These are phyloP conservation scores for Ogataea angusta DNA, from an alignment of 805 yeast genomes.

Conservation along the genomic window DNA sequence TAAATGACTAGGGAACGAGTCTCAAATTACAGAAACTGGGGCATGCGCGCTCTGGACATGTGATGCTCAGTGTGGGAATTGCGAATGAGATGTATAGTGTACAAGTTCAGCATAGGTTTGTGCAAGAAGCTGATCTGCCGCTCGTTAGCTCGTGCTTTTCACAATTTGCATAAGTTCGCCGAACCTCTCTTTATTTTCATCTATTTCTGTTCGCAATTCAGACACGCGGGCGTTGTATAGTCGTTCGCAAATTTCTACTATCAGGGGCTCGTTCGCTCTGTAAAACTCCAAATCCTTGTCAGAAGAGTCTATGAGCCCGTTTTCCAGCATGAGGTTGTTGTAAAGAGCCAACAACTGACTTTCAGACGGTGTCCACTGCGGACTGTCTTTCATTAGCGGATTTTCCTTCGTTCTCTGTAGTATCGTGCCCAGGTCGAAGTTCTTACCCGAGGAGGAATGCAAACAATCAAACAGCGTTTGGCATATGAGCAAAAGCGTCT, in stretches of 20 bases:
- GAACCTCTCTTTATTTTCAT: constrained; percentile 16
- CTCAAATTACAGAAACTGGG: no score
- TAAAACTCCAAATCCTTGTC: constrained; percentile 11
- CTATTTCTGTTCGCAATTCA: constrained; percentile 22
- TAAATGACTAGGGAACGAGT: not conserved
- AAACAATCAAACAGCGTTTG: constrained; percentile 27
- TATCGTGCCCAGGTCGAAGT: constrained; percentile 14
- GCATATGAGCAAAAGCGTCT: constrained; percentile 29
- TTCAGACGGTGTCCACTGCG: constrained; percentile 14
- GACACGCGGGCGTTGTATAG: constrained; percentile 21
- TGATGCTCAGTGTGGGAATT: no score
- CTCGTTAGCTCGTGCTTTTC: no score
- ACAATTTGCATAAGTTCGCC: not conserved
- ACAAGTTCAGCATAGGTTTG: not conserved
- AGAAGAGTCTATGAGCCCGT: constrained; percentile 11
- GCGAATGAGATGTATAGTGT: no score
- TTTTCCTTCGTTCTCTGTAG: constrained; percentile 20
- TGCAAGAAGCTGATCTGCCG: not conserved
- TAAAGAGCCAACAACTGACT: constrained; percentile 19
- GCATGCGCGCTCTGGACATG: no score
- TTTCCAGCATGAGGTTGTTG: constrained; percentile 17
- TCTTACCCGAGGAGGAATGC: constrained; percentile 13
- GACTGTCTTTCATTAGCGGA: constrained; percentile 22
- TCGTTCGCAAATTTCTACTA: constrained; percentile 23
- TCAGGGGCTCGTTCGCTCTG: constrained; percentile 16